Conservation (phyloP, 2,329 filamentous ascomycete species). For the Bipolaris zeicola region DNA sequence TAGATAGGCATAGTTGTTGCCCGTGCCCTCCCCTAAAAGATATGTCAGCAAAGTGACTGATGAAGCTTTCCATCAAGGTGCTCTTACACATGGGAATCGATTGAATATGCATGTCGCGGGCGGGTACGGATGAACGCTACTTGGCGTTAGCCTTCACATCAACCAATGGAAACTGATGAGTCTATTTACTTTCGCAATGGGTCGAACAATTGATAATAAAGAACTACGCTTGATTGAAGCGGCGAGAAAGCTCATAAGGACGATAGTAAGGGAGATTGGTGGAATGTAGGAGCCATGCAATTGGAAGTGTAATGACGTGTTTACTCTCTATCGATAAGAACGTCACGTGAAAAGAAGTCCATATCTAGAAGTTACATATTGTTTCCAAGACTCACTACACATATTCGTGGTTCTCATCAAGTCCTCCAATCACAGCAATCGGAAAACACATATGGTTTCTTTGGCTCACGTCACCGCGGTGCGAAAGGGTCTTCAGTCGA, state of each 20-base stretch:
- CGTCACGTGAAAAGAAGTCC: background rate
- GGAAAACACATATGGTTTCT: background rate
- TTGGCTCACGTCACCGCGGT: background rate
- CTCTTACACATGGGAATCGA: conserved; percentile 84
- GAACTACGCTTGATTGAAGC: conserved; percentile 34
- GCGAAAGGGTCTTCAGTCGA: background rate
- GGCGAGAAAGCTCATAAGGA: conserved; percentile 45
- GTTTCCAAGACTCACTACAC: background rate
- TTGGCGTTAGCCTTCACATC: conserved; percentile 25
- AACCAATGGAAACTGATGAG: too few relatives aligned
- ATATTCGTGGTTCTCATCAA: background rate
- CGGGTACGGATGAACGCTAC: conserved; percentile 29
- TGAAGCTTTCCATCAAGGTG: conserved; percentile 19
- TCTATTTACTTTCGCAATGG: conserved; percentile 18
- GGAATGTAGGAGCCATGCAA: conserved; percentile 52
- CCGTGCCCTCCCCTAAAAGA: conserved; percentile 71
- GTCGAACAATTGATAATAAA: conserved; percentile 23
- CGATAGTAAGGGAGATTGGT: conserved; percentile 44
- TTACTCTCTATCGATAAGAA: conserved; percentile 9
- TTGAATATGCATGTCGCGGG: conserved; percentile 78
- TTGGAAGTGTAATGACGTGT: conserved; percentile 32
- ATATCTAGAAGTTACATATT: too few relatives aligned
- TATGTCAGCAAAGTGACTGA: conserved; percentile 2
- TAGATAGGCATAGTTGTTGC: conserved; percentile 83
- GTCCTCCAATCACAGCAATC: background rate